Evolutionary conservation across 164 flowering plant species (phyloP), one percentile per base, ranked within the genome.

Genomic region (Sextonia rubra): DNA sequence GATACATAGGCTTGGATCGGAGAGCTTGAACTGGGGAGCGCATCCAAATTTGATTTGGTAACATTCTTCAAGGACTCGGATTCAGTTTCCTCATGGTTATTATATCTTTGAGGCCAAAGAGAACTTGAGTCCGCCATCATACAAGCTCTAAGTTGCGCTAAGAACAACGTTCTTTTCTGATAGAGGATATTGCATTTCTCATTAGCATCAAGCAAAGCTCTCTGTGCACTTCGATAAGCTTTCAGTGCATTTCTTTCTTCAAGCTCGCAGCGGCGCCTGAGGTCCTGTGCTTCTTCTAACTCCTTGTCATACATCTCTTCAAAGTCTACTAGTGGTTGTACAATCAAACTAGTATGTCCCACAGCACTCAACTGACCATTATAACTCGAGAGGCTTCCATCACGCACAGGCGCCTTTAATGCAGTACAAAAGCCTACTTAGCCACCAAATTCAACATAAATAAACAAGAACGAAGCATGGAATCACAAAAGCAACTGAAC

Each of bases 181-280:
- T 90, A 94, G 18, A 92, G 93, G 70, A 83, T 68, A 67, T 75
- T 69, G 75, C 97, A 94, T 75, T 81, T 86, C 66, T 82, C 79
- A 80, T 87, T 91, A 70, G 97, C 97, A 82, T 94, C 91, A 73
- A 86, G 30, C 76, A 92, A 79, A 66, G 87, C 87, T 73, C 89
- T 86, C 78, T 91, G 98, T n/a, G 97, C 93, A 80, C 81, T 82
- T 27, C 90, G 89, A 79, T 94, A 92, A 77, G 87, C 89, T 82
- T 81, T 90, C 55, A 85, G 83, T 79, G 97, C 97, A 75, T 80
- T 85, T 79, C 89, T 84, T 86, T 94, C 98, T 78, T 90, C 97
- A 78, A 89, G 76, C 80, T 94, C 97, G 78, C 94, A 91, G 66
- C 69, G 83, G 64, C 72, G 85, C 72, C 97, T 83, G 70, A 84